Evolutionary conservation across 2,329 filamentous ascomycete species (phyloP).

Genomic region (Aspergillus fumigatus): DNA sequence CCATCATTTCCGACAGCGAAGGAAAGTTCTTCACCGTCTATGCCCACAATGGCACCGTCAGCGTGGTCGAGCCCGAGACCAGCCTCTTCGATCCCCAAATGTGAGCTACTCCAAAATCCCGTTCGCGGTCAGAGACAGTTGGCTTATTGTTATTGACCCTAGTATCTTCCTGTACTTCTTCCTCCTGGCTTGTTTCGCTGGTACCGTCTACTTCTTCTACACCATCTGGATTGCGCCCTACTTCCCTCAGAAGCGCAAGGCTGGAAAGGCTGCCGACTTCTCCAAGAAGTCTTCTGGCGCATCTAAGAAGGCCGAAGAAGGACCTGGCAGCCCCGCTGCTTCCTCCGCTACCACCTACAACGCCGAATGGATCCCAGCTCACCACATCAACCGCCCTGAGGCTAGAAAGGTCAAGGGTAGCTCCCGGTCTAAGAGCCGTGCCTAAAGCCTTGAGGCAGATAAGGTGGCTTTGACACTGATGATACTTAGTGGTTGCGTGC

Average conservation of each 20-base stretch:
- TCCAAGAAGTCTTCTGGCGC: conserved; percentile 58
- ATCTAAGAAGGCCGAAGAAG: conserved; percentile 66
- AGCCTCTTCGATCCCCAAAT: conserved; percentile 94
- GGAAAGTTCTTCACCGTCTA: conserved; percentile 70
- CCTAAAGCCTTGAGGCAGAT: conserved; percentile 16
- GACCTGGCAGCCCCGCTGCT: conserved; percentile 65
- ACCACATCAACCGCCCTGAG: conserved; percentile 82
- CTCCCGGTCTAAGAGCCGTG: conserved; percentile 34
- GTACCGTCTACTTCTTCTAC: conserved; percentile 93
- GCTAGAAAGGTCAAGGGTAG: conserved; percentile 57
- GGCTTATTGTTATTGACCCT: conserved; percentile 6
- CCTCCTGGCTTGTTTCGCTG: conserved; percentile 71
- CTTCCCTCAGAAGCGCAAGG: conserved; percentile 74
- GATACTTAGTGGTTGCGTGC: conserved; percentile 3
- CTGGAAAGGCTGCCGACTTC: conserved; percentile 61
- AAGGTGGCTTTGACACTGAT: conserved; percentile 2
- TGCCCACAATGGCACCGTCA: conserved; percentile 77
- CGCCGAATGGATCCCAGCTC: conserved; percentile 87
- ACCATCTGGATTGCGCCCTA: conserved; percentile 95
- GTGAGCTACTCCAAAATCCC: conserved; percentile 50
- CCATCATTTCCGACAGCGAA: conserved; percentile 64
- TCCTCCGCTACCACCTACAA: conserved; percentile 74
- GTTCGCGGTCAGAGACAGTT: neutral
- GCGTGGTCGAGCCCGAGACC: conserved; percentile 82
- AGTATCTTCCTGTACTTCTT: conserved; percentile 98